Conservation (phyloP, 2,329 filamentous ascomycete species). For the Basipetospora chlamydospora region DNA sequence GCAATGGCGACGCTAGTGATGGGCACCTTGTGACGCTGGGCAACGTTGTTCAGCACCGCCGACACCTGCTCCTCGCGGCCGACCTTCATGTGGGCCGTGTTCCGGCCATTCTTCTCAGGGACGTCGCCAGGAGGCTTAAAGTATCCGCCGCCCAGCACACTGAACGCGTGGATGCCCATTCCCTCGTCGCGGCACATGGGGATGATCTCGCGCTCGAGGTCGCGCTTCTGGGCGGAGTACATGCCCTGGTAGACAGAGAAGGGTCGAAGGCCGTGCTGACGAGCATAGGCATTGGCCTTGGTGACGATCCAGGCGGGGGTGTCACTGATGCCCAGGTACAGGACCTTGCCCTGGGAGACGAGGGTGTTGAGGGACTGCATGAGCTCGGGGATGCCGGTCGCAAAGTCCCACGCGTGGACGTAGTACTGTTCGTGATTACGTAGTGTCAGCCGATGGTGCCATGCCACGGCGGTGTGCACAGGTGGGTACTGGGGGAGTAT, state of each 20-base stretch:
- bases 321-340: conserved; percentile 18
- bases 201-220: conserved; percentile 28
- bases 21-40: conserved; percentile 36
- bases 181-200: conserved; percentile 27
- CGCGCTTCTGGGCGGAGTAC: conserved; percentile 23
- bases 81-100: conserved; percentile 35
- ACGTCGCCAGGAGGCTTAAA: conserved; percentile 25
- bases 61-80: conserved; percentile 44
- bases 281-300: conserved; percentile 14
- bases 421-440: conserved; percentile 7
- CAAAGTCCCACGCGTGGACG: conserved; percentile 15
- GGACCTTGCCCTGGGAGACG: conserved; percentile 13
- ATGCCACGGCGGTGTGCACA: no score
- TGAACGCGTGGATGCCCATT: conserved; percentile 44
- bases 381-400: conserved; percentile 12
- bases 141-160: conserved; percentile 34
- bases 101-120: conserved; percentile 28
- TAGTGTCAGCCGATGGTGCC: not conserved
- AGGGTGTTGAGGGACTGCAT: conserved; percentile 15
- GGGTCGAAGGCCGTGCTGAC: conserved; percentile 11
- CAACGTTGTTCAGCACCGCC: conserved; percentile 39
- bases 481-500: conserved; percentile 28
- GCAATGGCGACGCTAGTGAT: conserved; percentile 37
- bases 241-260: conserved; percentile 25
- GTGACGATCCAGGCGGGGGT: conserved; percentile 17